Base-by-base conservation (phyloP, 1,284 basidiomycete species). In the Cutaneotrichosporon sp. region DNA sequence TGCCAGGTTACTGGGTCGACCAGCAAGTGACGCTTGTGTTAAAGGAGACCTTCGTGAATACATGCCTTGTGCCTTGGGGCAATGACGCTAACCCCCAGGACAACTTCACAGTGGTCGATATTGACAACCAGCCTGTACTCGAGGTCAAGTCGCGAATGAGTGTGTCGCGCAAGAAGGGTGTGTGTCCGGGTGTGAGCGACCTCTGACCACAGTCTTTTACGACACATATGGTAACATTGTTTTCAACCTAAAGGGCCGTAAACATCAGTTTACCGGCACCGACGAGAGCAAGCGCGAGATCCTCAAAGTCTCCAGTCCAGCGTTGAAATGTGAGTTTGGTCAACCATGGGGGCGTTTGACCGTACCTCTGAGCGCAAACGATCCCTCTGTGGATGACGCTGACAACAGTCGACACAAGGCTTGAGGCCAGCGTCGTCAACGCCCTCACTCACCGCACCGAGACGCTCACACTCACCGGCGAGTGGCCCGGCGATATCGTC, bases 381-480 rank as follows among this genome's bases (percentile, higher is more conserved):
- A n/a, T n/a, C n/a, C n/a, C n/a, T n/a, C n/a, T n/a, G n/a, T n/a
- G n/a, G n/a, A n/a, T n/a, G n/a, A n/a, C n/a, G 30, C 23, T 42
- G 15, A 46, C 18, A 20, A 4, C 58, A 70, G 70, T 72, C 39
- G 59, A 65, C 3, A 59, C 71, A 17, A 70, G 71, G 63, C 68
- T 75, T 63, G 45, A 64, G 40, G 68, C 68, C 8, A 61, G 52
- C 2, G 73, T 75, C 52, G 56, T 43, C 18, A 71, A 73, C 57
- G 48, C 53, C 13, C 48, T 64, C 13, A 69, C 69, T 9, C 54
- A 55, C 1, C 49, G 55, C 22, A 53, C 53, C 4, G 52, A 60
- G 5, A 57, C 57, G 13, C 61, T 76, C 38, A 59, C 62, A 7
- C 55, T 72, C 10, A 52, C 53, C 4, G 72, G 72, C 34, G 69